Conservation (phyloP, 345 rosid species). For the Gossypium mustelinum region DNA sequence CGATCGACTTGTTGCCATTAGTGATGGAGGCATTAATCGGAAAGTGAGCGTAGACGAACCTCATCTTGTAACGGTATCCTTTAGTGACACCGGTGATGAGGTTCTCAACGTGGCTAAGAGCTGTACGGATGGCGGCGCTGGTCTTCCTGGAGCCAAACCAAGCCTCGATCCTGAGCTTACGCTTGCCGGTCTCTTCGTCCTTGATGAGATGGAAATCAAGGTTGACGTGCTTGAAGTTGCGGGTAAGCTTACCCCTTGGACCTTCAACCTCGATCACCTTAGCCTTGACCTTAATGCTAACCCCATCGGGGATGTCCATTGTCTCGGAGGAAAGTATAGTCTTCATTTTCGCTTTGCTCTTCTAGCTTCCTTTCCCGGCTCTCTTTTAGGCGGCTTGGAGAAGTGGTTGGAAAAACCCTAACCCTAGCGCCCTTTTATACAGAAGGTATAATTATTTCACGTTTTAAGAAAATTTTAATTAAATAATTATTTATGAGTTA, state of each 20-base stretch:
- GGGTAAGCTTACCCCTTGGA: slow-evolving; percentile 53
- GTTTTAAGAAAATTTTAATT: too few species aligned
- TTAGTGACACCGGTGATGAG: slow-evolving; percentile 64
- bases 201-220: slow-evolving; percentile 55
- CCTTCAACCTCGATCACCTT: slow-evolving; percentile 57
- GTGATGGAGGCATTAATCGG: slow-evolving; percentile 76
- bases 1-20: slow-evolving; percentile 43
- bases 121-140: slow-evolving; percentile 59
- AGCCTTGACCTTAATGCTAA: slow-evolving; percentile 51
- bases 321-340: slow-evolving; percentile 52
- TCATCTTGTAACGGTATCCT: slow-evolving; percentile 81
- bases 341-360: slow-evolving; percentile 35
- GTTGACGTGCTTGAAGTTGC: slow-evolving; percentile 59
- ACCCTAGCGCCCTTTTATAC: slow-evolving; percentile 1
- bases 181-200: slow-evolving; percentile 44
- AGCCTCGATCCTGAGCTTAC: slow-evolving; percentile 54
- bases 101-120: slow-evolving; percentile 68
- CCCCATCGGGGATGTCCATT: slow-evolving; percentile 63
- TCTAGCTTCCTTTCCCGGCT: background rate
- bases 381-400: background rate
- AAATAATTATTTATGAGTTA: too few species aligned
- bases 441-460: background rate
- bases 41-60: slow-evolving; percentile 81
- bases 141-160: slow-evolving; percentile 64
- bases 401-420: slow-evolving; percentile 5